These are phyloP conservation scores for Rostrohypoxylon terebratum DNA, from an alignment of 495 filamentous ascomycete genomes.

Conservation along the genomic window DNA sequence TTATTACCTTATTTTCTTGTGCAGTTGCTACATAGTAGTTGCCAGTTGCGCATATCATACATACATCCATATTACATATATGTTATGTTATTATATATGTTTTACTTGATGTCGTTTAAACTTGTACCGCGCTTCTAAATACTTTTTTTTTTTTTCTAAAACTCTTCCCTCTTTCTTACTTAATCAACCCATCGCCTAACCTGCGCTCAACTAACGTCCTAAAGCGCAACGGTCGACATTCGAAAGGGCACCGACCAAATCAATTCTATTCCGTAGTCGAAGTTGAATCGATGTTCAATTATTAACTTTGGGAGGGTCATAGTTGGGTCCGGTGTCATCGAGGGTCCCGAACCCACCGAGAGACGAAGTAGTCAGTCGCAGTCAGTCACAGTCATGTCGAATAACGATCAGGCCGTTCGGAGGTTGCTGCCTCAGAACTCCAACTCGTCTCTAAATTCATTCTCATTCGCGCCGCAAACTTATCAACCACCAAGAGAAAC, in stretches of 20 bases:
- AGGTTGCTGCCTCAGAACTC: slow-evolving; percentile 68
- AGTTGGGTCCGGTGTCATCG: slow-evolving; percentile 25
- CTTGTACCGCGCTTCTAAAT: slow-evolving; percentile 1
- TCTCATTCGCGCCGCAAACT: slow-evolving; percentile 67
- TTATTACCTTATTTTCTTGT: slow-evolving; percentile 25
- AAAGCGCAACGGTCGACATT: background rate
- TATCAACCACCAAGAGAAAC: slow-evolving; percentile 70
- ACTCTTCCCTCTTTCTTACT: slow-evolving; percentile 3
- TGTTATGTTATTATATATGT: background rate
- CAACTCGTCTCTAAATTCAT: slow-evolving; percentile 65
- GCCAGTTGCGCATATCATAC: background rate
- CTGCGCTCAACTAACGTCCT: slow-evolving; percentile 3
- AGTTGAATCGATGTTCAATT: slow-evolving; percentile 36
- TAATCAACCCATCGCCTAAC: slow-evolving; percentile 4
- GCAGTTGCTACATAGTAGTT: background rate
- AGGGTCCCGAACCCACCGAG: slow-evolving; percentile 41
- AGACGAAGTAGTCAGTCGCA: slow-evolving; percentile 37
- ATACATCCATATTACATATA: slow-evolving; percentile 8
- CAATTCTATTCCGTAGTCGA: background rate
- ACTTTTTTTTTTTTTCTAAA: background rate
- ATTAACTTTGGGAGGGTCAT: slow-evolving; percentile 29
- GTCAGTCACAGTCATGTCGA: no score
- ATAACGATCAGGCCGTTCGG: slow-evolving; percentile 66
- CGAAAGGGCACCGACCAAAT: slow-evolving; percentile 1
- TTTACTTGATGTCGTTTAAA: slow-evolving; percentile 2